These are phyloP conservation scores for Citrullus amarus DNA, from an alignment of 306 rosid species.

Conservation along the genomic window DNA sequence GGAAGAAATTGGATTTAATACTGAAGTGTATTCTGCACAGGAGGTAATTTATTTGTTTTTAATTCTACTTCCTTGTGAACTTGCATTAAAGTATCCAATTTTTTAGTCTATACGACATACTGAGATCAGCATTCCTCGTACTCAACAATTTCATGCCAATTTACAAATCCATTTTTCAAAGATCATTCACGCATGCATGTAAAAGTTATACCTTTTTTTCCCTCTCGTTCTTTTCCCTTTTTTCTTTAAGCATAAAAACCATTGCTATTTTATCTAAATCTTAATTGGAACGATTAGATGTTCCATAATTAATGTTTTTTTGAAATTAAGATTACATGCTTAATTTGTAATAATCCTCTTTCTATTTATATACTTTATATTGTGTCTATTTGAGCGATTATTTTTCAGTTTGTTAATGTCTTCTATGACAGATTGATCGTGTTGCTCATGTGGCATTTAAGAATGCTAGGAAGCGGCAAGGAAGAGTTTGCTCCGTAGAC, in stretches of 20 bases:
- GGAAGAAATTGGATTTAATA: slow-evolving; percentile 75
- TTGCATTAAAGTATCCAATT: neutral
- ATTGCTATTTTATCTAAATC: neutral
- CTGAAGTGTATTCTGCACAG: slow-evolving; percentile 58
- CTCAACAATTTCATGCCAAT: neutral
- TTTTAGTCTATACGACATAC: neutral
- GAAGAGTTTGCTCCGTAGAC: slow-evolving; percentile 86
- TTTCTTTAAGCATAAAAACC: neutral
- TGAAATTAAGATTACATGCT: neutral
- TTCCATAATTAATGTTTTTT: neutral
- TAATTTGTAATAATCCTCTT: neutral
- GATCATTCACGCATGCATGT: neutral
- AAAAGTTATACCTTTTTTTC: neutral
- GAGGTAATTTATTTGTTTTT: slow-evolving; percentile 35
- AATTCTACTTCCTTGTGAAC: neutral
- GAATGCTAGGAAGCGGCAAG: slow-evolving; percentile 63
- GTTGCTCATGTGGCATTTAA: slow-evolving; percentile 79
- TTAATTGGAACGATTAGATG: neutral
- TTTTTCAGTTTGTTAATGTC: neutral
- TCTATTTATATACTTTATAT: neutral
- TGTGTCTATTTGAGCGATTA: neutral
- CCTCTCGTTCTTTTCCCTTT: neutral
- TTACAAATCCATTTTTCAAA: neutral
- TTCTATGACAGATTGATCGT: slow-evolving; percentile 65
- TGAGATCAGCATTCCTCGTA: neutral